Percentiles rank a stretch among this genome's conserved stretches.
phyloP scores from a whole-genome alignment of 768 basidiomycete species.

The Lentinula sp. region DNA sequence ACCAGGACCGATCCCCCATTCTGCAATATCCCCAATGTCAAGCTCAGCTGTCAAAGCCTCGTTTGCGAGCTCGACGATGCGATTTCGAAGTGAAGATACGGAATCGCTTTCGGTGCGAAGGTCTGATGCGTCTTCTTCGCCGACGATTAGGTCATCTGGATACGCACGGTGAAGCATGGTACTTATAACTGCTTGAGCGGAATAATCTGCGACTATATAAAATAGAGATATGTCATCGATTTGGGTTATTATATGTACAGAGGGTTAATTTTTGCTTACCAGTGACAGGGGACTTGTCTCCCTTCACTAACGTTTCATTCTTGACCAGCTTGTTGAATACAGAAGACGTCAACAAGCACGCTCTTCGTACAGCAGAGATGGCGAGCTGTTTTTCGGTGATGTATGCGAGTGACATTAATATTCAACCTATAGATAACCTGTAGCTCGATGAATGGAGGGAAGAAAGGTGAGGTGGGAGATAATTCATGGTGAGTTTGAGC shows the following conservation, averaged over 20 bases:
- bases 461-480: not conserved
- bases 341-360: slow-evolving; percentile 74
- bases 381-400: slow-evolving; percentile 75
- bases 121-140: slow-evolving; percentile 89
- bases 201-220: slow-evolving; percentile 79
- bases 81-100: slow-evolving; percentile 35
- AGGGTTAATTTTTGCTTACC: slow-evolving; percentile 29
- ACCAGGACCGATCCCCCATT: slow-evolving; percentile 71
- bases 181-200: slow-evolving; percentile 89
- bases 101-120: slow-evolving; percentile 44
- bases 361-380: slow-evolving; percentile 80
- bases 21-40: slow-evolving; percentile 46
- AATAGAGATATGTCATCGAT: too few relatives aligned
- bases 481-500: too few relatives aligned
- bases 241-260: not conserved
- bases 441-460: not conserved
- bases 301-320: slow-evolving; percentile 83
- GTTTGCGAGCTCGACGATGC: slow-evolving; percentile 80
- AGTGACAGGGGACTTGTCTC: slow-evolving; percentile 89
- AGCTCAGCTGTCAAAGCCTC: slow-evolving; percentile 61
- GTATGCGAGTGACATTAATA: slow-evolving; percentile 46
- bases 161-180: slow-evolving; percentile 72
- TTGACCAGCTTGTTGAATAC: slow-evolving; percentile 85
- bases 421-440: not conserved
- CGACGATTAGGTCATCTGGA: slow-evolving; percentile 84